Percentiles rank a stretch among this genome's conserved stretches.
Evolutionary conservation across 352 stramenopile species (phyloP).

Genomic region (Globisporangium paroecandrum): DNA sequence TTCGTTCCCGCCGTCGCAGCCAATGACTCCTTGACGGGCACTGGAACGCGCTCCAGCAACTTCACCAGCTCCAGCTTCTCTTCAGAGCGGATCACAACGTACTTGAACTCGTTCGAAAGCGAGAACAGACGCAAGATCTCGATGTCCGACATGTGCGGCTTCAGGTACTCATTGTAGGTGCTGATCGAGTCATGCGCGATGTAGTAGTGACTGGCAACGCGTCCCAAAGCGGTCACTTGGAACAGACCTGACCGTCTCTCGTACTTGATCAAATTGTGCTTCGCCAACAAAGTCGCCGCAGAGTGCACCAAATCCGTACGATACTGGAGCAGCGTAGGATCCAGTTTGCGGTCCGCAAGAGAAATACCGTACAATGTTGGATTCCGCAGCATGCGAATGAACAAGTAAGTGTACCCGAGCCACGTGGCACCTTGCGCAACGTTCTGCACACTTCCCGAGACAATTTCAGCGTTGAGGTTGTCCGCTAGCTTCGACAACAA

Average conservation of each 20-base stretch:
- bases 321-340: conserved; percentile 94
- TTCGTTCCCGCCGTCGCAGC: conserved; percentile 39
- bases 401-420: conserved; percentile 99
- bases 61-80: conserved; percentile 99
- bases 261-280: conserved; percentile 98
- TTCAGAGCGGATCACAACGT: conserved; percentile 97
- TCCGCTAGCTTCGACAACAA: conserved; percentile 95
- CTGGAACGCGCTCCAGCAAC: conserved; percentile 96
- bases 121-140: conserved; percentile 99
- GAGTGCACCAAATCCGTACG: conserved; percentile 96
- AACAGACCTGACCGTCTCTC: conserved; percentile 94
- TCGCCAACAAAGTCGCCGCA: conserved; percentile 94
- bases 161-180: conserved; percentile 98
- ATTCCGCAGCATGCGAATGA: conserved; percentile 98
- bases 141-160: conserved; percentile 99
- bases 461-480: conserved; percentile 99
- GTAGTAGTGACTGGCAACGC: conserved; percentile 99
- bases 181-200: conserved; percentile 98
- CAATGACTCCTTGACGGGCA: conserved; percentile 97
- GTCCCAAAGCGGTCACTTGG: conserved; percentile 95
- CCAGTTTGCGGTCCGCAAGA: conserved; percentile 80
- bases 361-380: conserved; percentile 95
- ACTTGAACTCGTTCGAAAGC: conserved; percentile 98
- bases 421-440: conserved; percentile 95
- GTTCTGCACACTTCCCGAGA: conserved; percentile 95